Conservation (phyloP, 2,329 filamentous ascomycete genomes). For the Rutstroemia sp. region DNA sequence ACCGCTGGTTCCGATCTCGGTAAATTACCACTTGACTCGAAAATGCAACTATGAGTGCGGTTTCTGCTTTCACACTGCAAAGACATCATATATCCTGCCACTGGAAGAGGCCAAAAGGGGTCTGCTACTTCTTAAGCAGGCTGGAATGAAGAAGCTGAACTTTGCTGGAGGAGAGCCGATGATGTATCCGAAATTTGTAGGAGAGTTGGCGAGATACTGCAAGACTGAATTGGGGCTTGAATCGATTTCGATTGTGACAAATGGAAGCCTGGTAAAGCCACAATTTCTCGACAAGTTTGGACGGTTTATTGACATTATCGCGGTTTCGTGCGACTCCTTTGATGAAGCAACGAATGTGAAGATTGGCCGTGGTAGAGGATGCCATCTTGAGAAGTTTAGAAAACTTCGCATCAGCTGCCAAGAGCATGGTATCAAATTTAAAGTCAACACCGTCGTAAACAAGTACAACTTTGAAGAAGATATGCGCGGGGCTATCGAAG, state of each 20-base stretch:
- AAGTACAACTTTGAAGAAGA: conserved; percentile 42
- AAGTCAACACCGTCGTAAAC: conserved; percentile 49
- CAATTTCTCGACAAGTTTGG: conserved; percentile 26
- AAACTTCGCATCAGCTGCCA: conserved; percentile 39
- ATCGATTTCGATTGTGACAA: conserved; percentile 45
- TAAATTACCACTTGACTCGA: conserved; percentile 41
- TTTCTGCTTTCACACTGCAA: conserved; percentile 52
- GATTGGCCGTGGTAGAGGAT: too few relatives aligned
- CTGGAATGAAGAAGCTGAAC: conserved; percentile 49
- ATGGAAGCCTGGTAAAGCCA: conserved; percentile 41
- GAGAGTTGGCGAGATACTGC: conserved; percentile 38
- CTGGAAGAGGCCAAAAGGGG: too few relatives aligned
- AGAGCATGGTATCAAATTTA: conserved; percentile 43
- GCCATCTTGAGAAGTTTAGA: not conserved
- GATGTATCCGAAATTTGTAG: conserved; percentile 39
- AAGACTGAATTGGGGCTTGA: conserved; percentile 43
- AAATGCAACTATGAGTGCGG: conserved; percentile 42
- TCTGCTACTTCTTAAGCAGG: conserved; percentile 34
- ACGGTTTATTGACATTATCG: too few relatives aligned
- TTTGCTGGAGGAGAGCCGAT: conserved; percentile 50
- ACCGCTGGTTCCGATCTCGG: conserved; percentile 31
- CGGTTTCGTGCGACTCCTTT: too few relatives aligned
- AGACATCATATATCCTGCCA: conserved; percentile 34
- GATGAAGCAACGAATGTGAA: too few relatives aligned
- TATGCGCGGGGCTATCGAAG: conserved; percentile 32